Conservation (phyloP, 1,139 yeast species). For the Sporopachydermia cereana region DNA sequence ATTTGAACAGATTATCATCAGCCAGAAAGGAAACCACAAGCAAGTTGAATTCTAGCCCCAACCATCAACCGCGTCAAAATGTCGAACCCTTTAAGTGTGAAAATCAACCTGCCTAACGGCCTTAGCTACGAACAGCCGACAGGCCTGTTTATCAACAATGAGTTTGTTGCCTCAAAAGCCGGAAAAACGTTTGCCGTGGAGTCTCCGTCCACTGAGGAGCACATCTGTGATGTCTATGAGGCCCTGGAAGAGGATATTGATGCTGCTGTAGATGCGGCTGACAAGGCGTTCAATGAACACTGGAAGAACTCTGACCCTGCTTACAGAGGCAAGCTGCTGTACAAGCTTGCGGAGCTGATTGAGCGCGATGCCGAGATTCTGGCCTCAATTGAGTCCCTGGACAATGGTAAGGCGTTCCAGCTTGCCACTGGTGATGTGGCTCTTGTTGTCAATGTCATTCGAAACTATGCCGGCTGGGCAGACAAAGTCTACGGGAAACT, state of each 20-base stretch:
- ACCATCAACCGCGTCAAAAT: too few relatives aligned
- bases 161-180: slow-evolving; percentile 30
- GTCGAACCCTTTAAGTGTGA: slow-evolving; percentile 30
- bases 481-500: slow-evolving; percentile 55
- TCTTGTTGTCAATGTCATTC: slow-evolving; percentile 41
- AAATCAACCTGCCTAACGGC: slow-evolving; percentile 42
- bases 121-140: slow-evolving; percentile 37
- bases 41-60: too few relatives aligned
- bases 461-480: slow-evolving; percentile 64
- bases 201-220: slow-evolving; percentile 36
- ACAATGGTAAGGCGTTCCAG: slow-evolving; percentile 56
- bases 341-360: slow-evolving; percentile 49
- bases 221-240: slow-evolving; percentile 33
- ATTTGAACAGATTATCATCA: too few relatives aligned
- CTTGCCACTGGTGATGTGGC: slow-evolving; percentile 42
- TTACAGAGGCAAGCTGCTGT: slow-evolving; percentile 40
- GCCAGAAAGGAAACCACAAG: too few relatives aligned
- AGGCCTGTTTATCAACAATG: slow-evolving; percentile 35
- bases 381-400: slow-evolving; percentile 62
- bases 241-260: slow-evolving; percentile 37
- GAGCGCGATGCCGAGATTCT: slow-evolving; percentile 44
- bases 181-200: slow-evolving; percentile 31
- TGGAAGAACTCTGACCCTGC: slow-evolving; percentile 35
- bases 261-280: slow-evolving; percentile 35
- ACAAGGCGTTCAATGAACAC: slow-evolving; percentile 28